Evolutionary conservation across 2,329 filamentous ascomycete species (phyloP).

Genomic region (Penicillium sp.): DNA sequence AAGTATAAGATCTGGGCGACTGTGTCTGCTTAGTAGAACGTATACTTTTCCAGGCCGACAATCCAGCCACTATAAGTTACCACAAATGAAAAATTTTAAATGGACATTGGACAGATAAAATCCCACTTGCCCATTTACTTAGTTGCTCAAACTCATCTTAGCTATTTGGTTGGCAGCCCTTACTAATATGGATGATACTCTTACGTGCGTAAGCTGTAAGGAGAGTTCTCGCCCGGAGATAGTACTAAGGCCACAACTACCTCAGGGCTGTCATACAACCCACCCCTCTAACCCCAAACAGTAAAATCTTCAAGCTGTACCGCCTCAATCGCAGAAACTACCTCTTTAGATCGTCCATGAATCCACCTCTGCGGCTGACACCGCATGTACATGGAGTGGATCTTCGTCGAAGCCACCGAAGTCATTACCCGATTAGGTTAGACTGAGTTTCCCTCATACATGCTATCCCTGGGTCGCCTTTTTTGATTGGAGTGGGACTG

Average conservation of each 20-base stretch:
- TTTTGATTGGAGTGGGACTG: background rate
- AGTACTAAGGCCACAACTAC: background rate
- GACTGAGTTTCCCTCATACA: background rate
- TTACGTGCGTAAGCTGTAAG: constrained; percentile 2
- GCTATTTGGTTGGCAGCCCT: background rate
- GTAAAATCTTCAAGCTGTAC: background rate
- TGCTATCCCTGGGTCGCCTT: background rate
- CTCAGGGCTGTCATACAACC: background rate
- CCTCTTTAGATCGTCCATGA: background rate
- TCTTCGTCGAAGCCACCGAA: background rate
- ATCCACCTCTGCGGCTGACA: background rate
- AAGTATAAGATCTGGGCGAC: no score
- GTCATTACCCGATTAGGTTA: background rate
- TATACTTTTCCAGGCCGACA: no score
- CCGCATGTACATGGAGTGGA: background rate
- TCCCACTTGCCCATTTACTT: background rate
- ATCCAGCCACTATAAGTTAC: no score
- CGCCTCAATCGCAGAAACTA: background rate
- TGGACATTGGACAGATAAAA: background rate
- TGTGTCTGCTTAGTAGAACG: no score
- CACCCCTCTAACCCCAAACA: background rate
- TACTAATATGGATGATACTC: background rate
- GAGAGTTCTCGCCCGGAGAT: background rate
- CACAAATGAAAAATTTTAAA: no score
- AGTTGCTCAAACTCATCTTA: background rate